These are phyloP conservation scores for Cryptococcus jaspeensis DNA, from an alignment of 1,284 basidiomycete genomes.

Conservation along the genomic window DNA sequence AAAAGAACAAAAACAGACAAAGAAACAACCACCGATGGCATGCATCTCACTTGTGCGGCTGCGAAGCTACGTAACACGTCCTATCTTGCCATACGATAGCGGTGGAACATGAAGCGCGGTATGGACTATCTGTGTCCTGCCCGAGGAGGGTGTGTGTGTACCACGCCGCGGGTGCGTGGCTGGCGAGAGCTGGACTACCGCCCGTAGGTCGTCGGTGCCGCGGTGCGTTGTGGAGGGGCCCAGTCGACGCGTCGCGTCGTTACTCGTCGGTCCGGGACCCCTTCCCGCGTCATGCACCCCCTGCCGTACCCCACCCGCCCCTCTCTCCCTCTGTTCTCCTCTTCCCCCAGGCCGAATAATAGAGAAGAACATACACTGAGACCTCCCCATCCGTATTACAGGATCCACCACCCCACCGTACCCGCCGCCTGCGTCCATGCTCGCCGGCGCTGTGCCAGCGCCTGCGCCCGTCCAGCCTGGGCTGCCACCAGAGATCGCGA, in stretches of 20 bases:
- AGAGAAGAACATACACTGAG: neutral
- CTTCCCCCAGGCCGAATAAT: neutral
- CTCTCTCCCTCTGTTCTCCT: neutral
- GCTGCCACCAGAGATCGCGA: slow-evolving; percentile 44
- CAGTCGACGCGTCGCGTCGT: too few species aligned
- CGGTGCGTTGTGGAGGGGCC: too few species aligned
- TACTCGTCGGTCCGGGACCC: too few species aligned
- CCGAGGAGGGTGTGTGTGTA: too few species aligned
- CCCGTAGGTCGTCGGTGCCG: too few species aligned
- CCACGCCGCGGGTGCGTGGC: too few species aligned
- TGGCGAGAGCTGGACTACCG: too few species aligned
- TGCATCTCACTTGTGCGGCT: slow-evolving; percentile 14
- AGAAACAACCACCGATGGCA: slow-evolving; percentile 15
- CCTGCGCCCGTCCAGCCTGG: slow-evolving; percentile 7
- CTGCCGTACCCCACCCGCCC: neutral
- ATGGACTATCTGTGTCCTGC: too few species aligned
- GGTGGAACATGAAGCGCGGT: too few species aligned
- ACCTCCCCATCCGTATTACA: neutral
- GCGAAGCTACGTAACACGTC: neutral
- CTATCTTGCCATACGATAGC: neutral
- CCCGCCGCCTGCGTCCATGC: slow-evolving; percentile 8
- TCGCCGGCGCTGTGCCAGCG: neutral
- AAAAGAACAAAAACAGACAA: neutral
- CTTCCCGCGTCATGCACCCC: too few species aligned
- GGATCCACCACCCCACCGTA: slow-evolving; percentile 16